Conservation (phyloP, 23 red algal species). For the Rhodosorus marinus region DNA sequence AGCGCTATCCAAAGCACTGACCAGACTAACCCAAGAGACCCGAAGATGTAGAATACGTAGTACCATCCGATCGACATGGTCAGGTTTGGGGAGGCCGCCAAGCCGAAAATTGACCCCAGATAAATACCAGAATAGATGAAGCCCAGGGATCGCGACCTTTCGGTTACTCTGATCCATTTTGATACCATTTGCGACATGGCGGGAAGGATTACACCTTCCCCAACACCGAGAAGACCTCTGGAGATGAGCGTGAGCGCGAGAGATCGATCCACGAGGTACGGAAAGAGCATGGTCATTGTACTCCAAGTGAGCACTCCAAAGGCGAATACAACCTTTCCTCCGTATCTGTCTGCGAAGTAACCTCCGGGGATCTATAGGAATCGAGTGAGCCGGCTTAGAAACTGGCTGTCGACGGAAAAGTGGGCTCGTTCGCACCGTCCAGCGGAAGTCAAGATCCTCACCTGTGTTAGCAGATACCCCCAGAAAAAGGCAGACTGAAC, state of each 20-base stretch:
- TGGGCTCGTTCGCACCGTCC: no score
- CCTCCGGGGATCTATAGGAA: conserved; percentile 90
- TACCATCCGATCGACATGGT: conserved; percentile 76
- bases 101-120: conserved; percentile 56
- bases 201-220: conserved; percentile 94
- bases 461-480: conserved; percentile 24
- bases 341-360: conserved; percentile 71
- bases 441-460: no score
- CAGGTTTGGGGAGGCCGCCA: conserved; percentile 58
- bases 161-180: conserved; percentile 62
- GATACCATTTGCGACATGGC: conserved; percentile 95
- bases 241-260: conserved; percentile 40
- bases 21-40: conserved; percentile 55
- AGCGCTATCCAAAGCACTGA: conserved; percentile 47
- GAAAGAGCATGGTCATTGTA: conserved; percentile 85
- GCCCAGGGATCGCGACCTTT: conserved; percentile 68
- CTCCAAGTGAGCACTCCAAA: conserved; percentile 78
- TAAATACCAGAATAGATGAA: conserved; percentile 96
- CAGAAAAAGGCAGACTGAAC: conserved; percentile 27
- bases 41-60: conserved; percentile 86
- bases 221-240: conserved; percentile 72
- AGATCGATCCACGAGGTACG: conserved; percentile 19
- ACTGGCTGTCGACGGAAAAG: no score
- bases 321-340: conserved; percentile 58
- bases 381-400: no score